Conservation (phyloP, 1,284 basidiomycete species). For the Austroboletus niveus region DNA sequence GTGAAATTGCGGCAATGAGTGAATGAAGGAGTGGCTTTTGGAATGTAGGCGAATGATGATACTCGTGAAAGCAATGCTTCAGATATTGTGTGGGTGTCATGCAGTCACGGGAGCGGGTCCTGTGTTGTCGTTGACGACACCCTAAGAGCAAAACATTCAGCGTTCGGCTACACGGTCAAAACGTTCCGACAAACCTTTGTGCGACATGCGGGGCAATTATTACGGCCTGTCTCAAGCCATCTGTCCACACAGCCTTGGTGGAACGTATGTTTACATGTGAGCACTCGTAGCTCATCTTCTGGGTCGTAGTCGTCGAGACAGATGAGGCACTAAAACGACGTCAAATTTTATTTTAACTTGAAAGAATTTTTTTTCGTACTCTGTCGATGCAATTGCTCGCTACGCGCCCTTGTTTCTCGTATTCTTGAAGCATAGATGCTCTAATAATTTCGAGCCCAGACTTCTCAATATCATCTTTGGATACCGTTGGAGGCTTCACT, state of each 20-base stretch:
- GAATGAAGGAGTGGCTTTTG: constrained; percentile 19
- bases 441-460: constrained; percentile 75
- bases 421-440: constrained; percentile 48
- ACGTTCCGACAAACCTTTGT: constrained; percentile 47
- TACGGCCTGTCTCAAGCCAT: constrained; percentile 82
- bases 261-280: constrained; percentile 83
- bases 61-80: constrained; percentile 2
- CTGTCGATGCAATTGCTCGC: constrained; percentile 75
- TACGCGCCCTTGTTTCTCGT: constrained; percentile 60
- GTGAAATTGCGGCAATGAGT: constrained; percentile 7
- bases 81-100: constrained; percentile 8
- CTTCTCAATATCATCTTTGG: constrained; percentile 78
- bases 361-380: constrained; percentile 42
- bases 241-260: constrained; percentile 84
- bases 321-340: constrained; percentile 59
- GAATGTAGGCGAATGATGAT: constrained; percentile 3
- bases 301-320: constrained; percentile 80
- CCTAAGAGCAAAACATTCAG: constrained; percentile 17
- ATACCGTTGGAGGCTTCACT: constrained; percentile 76
- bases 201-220: constrained; percentile 90
- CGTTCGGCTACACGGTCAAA: background rate
- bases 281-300: constrained; percentile 74
- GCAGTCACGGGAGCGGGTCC: constrained; percentile 7
- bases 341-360: background rate
- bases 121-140: constrained; percentile 24